A percentile compares a stretch with the other conserved stretches of the same genome.
Evolutionary conservation across 768 basidiomycete genomes (phyloP).

Genomic region (Mrakia frigida): DNA sequence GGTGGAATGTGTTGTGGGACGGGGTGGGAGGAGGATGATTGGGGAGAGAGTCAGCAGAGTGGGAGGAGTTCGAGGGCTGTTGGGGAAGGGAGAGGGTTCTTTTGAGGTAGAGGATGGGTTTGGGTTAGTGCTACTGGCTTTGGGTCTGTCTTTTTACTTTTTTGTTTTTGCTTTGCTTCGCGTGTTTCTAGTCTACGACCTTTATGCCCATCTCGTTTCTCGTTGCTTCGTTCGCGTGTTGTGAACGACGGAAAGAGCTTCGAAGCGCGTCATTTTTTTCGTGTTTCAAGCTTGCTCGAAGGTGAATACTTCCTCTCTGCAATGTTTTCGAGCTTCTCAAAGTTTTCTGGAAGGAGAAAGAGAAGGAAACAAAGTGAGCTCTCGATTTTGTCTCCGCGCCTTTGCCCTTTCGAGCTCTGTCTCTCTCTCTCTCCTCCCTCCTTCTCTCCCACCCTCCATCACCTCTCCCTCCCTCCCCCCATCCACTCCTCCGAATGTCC

Average conservation of each 20-base stretch:
- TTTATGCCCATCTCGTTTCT: background rate
- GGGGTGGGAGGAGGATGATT: conserved; percentile 20
- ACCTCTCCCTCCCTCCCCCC: background rate
- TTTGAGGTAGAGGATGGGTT: background rate
- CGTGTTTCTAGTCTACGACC: background rate
- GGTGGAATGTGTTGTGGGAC: conserved; percentile 4
- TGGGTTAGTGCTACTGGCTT: too few species aligned
- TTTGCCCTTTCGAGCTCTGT: background rate
- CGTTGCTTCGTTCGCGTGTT: background rate
- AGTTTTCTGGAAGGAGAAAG: too few species aligned
- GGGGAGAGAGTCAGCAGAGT: conserved; percentile 5
- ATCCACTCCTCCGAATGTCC: background rate
- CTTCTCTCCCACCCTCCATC: conserved; percentile 1
- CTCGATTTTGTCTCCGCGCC: too few species aligned
- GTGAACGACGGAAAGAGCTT: background rate
- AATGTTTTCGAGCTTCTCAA: too few species aligned
- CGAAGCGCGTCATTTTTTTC: background rate
- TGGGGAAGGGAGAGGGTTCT: conserved; percentile 10
- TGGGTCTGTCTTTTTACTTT: too few species aligned
- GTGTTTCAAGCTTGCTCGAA: too few species aligned
- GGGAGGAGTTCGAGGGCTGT: background rate
- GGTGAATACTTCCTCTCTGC: too few species aligned
- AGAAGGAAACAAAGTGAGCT: too few species aligned
- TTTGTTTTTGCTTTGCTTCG: background rate
- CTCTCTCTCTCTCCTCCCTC: background rate